Percentiles rank a stretch among this genome's conserved stretches.
These are phyloP conservation scores for Gardenia jasminoides DNA, from an alignment of 257 asterid species.

Conservation along the genomic window DNA sequence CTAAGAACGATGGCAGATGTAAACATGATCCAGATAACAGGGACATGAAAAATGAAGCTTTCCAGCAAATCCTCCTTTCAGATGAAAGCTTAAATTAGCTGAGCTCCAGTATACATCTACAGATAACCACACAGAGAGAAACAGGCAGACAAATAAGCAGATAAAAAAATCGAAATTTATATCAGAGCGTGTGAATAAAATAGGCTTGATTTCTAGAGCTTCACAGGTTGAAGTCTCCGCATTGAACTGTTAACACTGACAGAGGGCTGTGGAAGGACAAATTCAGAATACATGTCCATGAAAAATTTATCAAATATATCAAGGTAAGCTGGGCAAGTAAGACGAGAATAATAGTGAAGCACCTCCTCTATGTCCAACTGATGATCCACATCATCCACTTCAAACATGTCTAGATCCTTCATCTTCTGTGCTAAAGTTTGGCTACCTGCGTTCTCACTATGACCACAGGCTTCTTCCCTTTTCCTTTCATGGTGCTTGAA, in stretches of 20 bases:
- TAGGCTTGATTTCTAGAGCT: slow-evolving; percentile 33
- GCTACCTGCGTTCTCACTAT: slow-evolving; percentile 28
- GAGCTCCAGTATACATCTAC: not conserved
- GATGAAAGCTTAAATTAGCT: not conserved
- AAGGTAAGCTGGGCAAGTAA: slow-evolving; percentile 58
- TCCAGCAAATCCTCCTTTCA: not conserved
- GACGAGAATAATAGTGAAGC: slow-evolving; percentile 63
- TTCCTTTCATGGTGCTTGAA: slow-evolving; percentile 13
- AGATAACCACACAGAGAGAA: not conserved
- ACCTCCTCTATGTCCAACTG: slow-evolving; percentile 78
- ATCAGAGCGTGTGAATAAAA: not conserved
- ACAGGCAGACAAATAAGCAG: not conserved
- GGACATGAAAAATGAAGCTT: not conserved
- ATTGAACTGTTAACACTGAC: slow-evolving; percentile 45
- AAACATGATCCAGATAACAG: not conserved
- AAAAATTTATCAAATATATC: slow-evolving; percentile 64
- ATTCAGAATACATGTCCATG: slow-evolving; percentile 57
- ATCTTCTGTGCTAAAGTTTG: slow-evolving; percentile 43
- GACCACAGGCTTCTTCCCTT: slow-evolving; percentile 21
- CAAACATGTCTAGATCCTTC: slow-evolving; percentile 77
- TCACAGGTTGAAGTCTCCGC: slow-evolving; percentile 69
- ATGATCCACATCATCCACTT: slow-evolving; percentile 59
- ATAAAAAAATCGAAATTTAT: slow-evolving; percentile 11
- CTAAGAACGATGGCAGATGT: not conserved
- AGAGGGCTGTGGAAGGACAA: slow-evolving; percentile 33